Evolutionary conservation across 106 monocot genomes (phyloP), one percentile per base, ranked within the genome.

Genomic region (Narthecium ossifragum): DNA sequence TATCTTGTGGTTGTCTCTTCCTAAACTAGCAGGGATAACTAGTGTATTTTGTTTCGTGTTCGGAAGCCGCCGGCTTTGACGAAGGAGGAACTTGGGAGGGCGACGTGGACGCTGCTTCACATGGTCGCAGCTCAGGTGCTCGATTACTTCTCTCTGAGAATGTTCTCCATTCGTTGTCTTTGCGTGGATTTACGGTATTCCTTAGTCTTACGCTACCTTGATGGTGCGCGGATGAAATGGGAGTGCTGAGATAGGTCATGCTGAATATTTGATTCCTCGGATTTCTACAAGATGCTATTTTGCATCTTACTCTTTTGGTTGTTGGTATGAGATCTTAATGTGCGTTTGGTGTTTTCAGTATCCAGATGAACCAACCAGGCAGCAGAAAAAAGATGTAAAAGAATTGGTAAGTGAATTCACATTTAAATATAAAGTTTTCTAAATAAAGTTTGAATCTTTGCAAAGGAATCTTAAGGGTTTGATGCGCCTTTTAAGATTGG

Each of bases 81-180:
- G 23, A 89, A 89, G 55, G 93, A 94, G 64, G 85, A 89, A 57
- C 67, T 94, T n/a, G 93, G 93, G 36, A 79, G 83, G 75, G 71
- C 75, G 26, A 85, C 88, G 0, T 94, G 93, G 93, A 85, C 82
- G 51, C 72, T 94, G 58, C 89, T 94, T 8, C 86, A 92, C 67
- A 78, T 46, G 31, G 78, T 89, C 60, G 88, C 78, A 51, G 84
- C 84, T 18, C 79, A 85, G 85, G 85, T 94, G 71, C 62, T 74
- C 73, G 81, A 72, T 75, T 20, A 33, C 39, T 68, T 78, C 60
- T 46, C 77, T 74, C 60, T 53, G 29, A 55, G 52, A 58, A 54
- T 9, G 18, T 17, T 45, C 32, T 32, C 31, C 24, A 15, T 39
- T 14, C n/a, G n/a, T n/a, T n/a, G n/a, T n/a, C n/a, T n/a, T n/a